Evolutionary conservation across 179 eudicot genomes (phyloP).

Genomic region (Carnegiea gigantea): DNA sequence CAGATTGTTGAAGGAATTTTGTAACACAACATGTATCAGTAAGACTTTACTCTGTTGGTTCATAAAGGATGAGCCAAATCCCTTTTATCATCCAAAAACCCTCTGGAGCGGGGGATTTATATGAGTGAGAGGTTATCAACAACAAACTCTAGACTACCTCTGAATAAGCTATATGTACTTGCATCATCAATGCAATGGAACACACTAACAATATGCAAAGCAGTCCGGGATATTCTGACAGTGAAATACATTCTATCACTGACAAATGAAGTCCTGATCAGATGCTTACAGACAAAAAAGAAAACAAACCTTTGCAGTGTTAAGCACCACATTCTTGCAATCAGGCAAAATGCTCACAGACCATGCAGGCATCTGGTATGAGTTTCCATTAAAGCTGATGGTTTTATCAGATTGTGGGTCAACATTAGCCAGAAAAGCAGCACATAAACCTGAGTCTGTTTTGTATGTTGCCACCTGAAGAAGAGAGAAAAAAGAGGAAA

Average conservation of each 20-base stretch:
- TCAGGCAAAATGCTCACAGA: constrained; percentile 99
- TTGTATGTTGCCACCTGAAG: constrained; percentile 73
- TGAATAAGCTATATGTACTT: background rate
- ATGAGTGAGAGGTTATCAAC: too few species aligned
- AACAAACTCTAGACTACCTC: background rate
- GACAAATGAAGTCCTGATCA: background rate
- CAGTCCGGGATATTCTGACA: background rate
- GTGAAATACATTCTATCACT: background rate
- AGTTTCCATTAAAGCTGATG: constrained; percentile 70
- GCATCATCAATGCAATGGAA: background rate
- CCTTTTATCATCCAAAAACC: background rate
- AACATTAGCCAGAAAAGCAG: constrained; percentile 79
- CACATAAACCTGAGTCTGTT: constrained; percentile 66
- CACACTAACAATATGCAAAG: background rate
- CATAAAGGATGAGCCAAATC: background rate
- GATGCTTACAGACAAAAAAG: background rate
- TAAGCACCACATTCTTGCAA: constrained; percentile 88
- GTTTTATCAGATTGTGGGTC: constrained; percentile 68
- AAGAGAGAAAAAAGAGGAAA: background rate
- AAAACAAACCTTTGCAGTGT: constrained; percentile 82
- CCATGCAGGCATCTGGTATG: constrained; percentile 88
- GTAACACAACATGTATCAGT: background rate
- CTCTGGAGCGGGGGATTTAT: background rate
- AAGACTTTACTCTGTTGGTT: background rate
- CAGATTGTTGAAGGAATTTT: background rate